A percentile compares a stretch with the other conserved stretches of the same genome.
Evolutionary conservation across 179 eudicot genomes (phyloP).

Genomic region (Heliamphora ciliata): DNA sequence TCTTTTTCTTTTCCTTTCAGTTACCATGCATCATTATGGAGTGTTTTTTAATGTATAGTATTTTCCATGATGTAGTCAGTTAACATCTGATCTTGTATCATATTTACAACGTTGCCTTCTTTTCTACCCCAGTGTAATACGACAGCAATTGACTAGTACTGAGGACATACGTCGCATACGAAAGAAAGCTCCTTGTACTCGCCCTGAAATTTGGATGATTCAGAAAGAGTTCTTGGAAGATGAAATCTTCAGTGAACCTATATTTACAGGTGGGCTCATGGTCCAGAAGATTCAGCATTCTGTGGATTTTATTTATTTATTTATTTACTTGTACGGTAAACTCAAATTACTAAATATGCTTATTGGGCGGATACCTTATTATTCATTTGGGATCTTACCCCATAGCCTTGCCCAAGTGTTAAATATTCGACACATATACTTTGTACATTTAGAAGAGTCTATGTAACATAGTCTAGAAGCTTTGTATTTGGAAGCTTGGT

Average conservation of each 20-base stretch:
- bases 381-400: too few species aligned
- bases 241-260: conserved; percentile 58
- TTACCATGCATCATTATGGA: not conserved
- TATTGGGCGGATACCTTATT: too few species aligned
- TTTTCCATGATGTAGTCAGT: not conserved
- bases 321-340: not conserved
- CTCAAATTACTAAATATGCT: too few species aligned
- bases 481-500: not conserved
- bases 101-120: conserved; percentile 20
- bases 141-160: conserved; percentile 72
- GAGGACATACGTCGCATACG: conserved; percentile 93
- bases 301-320: not conserved
- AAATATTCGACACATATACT: too few species aligned
- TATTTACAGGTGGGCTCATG: conserved; percentile 57
- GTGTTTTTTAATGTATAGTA: not conserved
- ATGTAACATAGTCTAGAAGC: not conserved
- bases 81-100: not conserved
- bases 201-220: conserved; percentile 73
- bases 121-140: conserved; percentile 48
- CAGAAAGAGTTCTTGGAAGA: conserved; percentile 71
- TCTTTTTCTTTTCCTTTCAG: too few species aligned
- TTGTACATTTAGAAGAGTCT: too few species aligned
- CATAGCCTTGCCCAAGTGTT: too few species aligned
- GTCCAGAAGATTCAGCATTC: conserved; percentile 8
- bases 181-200: conserved; percentile 96